Evolutionary conservation across 352 stramenopile genomes (phyloP).

Genomic region (Phytophthora tubulina): DNA sequence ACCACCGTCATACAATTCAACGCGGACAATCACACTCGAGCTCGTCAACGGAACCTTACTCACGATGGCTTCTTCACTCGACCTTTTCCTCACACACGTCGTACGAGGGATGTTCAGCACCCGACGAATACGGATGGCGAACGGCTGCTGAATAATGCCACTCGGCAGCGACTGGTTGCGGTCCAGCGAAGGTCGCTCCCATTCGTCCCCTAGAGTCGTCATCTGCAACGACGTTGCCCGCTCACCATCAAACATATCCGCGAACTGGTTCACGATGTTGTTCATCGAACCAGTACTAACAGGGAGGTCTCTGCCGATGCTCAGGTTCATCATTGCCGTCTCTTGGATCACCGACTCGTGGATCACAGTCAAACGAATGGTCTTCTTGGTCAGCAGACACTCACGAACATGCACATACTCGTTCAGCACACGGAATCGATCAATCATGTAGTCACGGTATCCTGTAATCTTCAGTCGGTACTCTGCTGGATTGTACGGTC

Average conservation of each 20-base stretch:
- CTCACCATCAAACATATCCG: conserved; percentile 67
- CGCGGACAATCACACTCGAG: conserved; percentile 76
- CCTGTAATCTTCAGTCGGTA: conserved; percentile 90
- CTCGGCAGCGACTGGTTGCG: conserved; percentile 55
- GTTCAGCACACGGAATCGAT: conserved; percentile 84
- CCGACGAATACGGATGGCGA: conserved; percentile 76
- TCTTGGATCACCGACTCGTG: conserved; percentile 89
- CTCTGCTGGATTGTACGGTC: conserved; percentile 81
- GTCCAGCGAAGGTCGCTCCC: conserved; percentile 59
- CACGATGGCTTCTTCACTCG: conserved; percentile 72
- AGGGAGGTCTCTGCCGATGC: conserved; percentile 73
- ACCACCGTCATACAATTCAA: conserved; percentile 82
- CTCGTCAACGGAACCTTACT: conserved; percentile 59
- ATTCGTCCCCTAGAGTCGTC: conserved; percentile 78
- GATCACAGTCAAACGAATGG: conserved; percentile 85
- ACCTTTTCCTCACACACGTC: conserved; percentile 72
- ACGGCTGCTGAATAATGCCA: conserved; percentile 69
- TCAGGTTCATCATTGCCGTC: conserved; percentile 80
- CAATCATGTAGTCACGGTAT: conserved; percentile 89
- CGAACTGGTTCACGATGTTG: conserved; percentile 62
- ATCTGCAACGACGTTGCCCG: conserved; percentile 72
- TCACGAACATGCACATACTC: conserved; percentile 91
- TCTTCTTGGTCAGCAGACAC: conserved; percentile 89
- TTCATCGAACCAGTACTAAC: conserved; percentile 41
- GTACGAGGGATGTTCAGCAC: conserved; percentile 86